Conservation (phyloP, 2,329 filamentous ascomycete genomes). For the Lasiodiplodia sp. region DNA sequence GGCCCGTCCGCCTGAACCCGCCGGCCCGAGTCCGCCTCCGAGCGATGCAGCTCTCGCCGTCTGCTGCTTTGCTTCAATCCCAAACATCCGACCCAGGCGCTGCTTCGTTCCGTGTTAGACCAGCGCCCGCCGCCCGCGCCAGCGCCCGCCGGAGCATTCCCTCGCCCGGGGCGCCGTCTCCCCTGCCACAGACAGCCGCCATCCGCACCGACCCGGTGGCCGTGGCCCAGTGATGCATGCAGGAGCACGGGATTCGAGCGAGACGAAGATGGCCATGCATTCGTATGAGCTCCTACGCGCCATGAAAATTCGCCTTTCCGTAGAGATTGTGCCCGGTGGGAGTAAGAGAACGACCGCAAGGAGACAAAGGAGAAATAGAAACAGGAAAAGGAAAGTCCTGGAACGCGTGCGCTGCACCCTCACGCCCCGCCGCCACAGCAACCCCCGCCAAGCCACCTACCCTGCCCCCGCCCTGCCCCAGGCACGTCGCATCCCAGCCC, state of each 20-base stretch:
- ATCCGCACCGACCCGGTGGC: not conserved
- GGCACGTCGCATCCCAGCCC: not conserved
- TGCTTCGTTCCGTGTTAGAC: not conserved
- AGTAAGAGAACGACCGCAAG: slow-evolving; percentile 16
- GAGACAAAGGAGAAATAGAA: slow-evolving; percentile 9
- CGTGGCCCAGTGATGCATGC: not conserved
- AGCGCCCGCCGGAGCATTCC: not conserved
- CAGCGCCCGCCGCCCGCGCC: not conserved
- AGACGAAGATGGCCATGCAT: slow-evolving; percentile 11
- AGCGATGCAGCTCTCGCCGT: not conserved
- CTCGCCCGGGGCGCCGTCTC: not conserved
- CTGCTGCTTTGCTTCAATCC: not conserved
- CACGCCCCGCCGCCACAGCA: not conserved
- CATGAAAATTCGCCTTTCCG: not conserved
- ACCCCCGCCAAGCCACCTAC: not conserved
- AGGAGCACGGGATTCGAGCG: not conserved
- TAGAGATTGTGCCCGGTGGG: slow-evolving; percentile 7
- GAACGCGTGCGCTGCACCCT: not conserved
- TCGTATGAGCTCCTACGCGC: slow-evolving; percentile 19
- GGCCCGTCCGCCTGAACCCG: slow-evolving; percentile 1
- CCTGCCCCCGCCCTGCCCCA: not conserved
- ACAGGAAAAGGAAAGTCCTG: slow-evolving; percentile 1
- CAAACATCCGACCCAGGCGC: not conserved
- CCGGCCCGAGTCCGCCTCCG: slow-evolving; percentile 13
- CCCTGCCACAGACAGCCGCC: not conserved